Percentiles rank a stretch among this genome's conserved stretches.
phyloP scores from a whole-genome alignment of 2,329 filamentous ascomycete genomes.

The Akanthomyces uredinophilus region DNA sequence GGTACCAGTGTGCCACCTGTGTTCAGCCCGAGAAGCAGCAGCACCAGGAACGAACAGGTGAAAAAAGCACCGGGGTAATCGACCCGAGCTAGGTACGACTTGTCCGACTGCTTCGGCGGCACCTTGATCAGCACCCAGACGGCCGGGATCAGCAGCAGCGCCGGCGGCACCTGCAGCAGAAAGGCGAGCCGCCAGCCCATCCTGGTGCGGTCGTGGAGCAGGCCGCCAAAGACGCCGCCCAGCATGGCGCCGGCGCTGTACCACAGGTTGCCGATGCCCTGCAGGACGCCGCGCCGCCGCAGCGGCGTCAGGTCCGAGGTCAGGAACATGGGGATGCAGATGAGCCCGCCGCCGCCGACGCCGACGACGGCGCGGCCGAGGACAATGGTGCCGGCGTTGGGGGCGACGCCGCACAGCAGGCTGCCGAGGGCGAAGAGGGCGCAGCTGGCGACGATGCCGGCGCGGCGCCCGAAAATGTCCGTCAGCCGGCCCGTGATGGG shows the following conservation, averaged over 20 bases:
- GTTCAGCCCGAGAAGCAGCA: constrained; percentile 73
- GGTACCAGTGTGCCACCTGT: constrained; percentile 78
- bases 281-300: neutral
- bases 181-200: neutral
- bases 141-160: neutral
- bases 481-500: too few relatives aligned
- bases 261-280: neutral
- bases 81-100: constrained; percentile 66
- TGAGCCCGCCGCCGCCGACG: constrained; percentile 43
- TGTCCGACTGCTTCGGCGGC: constrained; percentile 66
- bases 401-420: constrained; percentile 58
- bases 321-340: neutral
- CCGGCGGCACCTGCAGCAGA: neutral
- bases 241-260: neutral
- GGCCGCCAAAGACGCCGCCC: neutral
- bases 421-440: constrained; percentile 62
- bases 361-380: constrained; percentile 67
- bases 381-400: too few relatives aligned
- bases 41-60: constrained; percentile 59
- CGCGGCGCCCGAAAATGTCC: too few relatives aligned
- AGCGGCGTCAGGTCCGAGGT: neutral
- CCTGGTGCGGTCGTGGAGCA: neutral
- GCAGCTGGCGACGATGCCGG: constrained; percentile 62
- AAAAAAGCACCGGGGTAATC: constrained; percentile 73
- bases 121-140: constrained; percentile 65